phyloP scores from a whole-genome alignment of 768 basidiomycete species.

The Xanthoconium purpureum region DNA sequence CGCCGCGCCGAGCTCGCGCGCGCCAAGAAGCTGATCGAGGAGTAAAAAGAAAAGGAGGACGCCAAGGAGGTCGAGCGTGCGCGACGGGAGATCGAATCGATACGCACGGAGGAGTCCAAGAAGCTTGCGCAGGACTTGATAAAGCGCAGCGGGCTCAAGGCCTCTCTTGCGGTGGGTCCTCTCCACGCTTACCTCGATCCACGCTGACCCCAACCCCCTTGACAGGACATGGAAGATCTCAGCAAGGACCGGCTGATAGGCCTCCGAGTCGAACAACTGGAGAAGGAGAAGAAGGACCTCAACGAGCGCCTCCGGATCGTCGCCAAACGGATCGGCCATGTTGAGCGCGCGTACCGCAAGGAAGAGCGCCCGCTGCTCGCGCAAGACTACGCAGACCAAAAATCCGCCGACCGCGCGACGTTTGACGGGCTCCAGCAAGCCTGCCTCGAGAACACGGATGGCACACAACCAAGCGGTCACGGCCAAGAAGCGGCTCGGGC shows the following conservation, averaged over 20 bases:
- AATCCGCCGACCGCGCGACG: slow-evolving; percentile 66
- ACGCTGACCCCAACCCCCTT: background rate
- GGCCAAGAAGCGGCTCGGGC: slow-evolving; percentile 68
- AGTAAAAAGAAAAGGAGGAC: slow-evolving; percentile 60
- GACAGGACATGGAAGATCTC: slow-evolving; percentile 74
- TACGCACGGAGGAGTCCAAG: slow-evolving; percentile 69
- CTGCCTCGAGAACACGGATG: slow-evolving; percentile 52
- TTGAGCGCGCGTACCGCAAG: slow-evolving; percentile 92
- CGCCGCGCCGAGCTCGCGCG: slow-evolving; percentile 66
- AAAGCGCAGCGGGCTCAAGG: slow-evolving; percentile 70
- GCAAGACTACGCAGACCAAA: slow-evolving; percentile 85
- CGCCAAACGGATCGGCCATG: slow-evolving; percentile 89
- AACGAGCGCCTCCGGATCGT: slow-evolving; percentile 78
- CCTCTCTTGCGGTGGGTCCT: slow-evolving; percentile 63
- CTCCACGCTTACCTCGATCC: too few relatives aligned
- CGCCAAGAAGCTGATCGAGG: slow-evolving; percentile 69
- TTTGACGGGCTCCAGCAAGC: slow-evolving; percentile 61
- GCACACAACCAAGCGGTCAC: slow-evolving; percentile 66
- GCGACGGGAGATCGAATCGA: slow-evolving; percentile 60
- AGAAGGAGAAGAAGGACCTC: slow-evolving; percentile 92
- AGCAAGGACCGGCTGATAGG: slow-evolving; percentile 85
- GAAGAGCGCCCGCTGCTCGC: slow-evolving; percentile 85
- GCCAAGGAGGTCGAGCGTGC: slow-evolving; percentile 73
- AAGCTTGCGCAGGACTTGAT: slow-evolving; percentile 83
- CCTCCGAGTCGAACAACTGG: slow-evolving; percentile 91